A percentile compares a stretch with the other conserved stretches of the same genome.
Conservation (phyloP, 352 stramenopile species). For the Pythium apleroticum region DNA sequence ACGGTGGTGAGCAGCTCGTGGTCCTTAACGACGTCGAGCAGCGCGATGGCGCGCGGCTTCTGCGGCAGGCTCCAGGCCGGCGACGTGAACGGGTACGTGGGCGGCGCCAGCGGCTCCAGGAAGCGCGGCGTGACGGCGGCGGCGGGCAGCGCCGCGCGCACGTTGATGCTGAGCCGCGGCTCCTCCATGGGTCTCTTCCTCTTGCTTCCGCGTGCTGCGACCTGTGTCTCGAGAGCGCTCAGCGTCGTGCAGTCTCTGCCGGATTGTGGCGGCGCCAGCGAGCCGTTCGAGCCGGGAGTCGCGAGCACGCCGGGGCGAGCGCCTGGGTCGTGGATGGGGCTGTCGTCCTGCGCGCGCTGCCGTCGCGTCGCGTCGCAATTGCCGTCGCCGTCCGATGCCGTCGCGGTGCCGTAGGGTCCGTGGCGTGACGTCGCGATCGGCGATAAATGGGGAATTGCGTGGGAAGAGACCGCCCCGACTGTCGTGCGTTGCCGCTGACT, state of each 20-base stretch:
- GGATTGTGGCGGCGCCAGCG: constrained; percentile 1
- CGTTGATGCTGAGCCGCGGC: constrained; percentile 58
- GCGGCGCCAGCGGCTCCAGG: constrained; percentile 63
- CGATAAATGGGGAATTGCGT: constrained; percentile 10
- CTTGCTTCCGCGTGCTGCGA: neutral
- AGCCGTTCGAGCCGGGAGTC: neutral
- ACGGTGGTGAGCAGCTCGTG: constrained; percentile 79
- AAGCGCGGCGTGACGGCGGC: constrained; percentile 49
- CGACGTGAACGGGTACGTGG: constrained; percentile 62
- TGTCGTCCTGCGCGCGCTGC: constrained; percentile 1
- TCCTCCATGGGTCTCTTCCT: constrained; percentile 14
- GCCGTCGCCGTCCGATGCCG: neutral
- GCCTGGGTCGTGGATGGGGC: neutral
- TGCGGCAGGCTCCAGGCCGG: constrained; percentile 53
- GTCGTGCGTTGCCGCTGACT: constrained; percentile 10
- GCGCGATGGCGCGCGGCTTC: constrained; percentile 52
- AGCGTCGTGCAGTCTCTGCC: neutral
- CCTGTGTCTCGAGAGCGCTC: neutral
- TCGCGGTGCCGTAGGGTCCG: neutral
- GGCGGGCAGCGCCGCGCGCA: constrained; percentile 28
- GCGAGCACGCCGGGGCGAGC: neutral
- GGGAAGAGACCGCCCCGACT: neutral
- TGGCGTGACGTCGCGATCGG: neutral
- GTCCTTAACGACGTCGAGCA: constrained; percentile 83
- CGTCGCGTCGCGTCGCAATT: neutral